Percentiles rank a stretch among this genome's conserved stretches.
These are phyloP conservation scores for Phytophthora sp. DNA, from an alignment of 352 stramenopile genomes.

Conservation along the genomic window DNA sequence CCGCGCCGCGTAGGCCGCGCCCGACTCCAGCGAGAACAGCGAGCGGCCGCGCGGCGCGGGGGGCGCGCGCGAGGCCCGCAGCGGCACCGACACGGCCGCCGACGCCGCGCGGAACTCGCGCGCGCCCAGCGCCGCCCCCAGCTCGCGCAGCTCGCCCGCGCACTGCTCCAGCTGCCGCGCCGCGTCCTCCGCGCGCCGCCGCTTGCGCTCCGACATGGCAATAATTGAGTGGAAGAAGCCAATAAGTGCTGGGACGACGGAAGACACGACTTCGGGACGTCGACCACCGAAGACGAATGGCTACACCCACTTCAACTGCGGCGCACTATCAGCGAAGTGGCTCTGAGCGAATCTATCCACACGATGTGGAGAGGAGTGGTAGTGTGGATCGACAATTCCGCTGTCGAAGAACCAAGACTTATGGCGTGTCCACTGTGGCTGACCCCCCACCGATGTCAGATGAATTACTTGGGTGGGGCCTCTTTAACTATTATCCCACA, in stretches of 20 bases:
- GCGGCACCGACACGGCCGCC: slow-evolving; percentile 11
- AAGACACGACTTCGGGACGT: neutral
- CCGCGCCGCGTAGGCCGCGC: slow-evolving; percentile 32
- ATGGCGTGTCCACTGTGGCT: too few relatives aligned
- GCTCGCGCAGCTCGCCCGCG: slow-evolving; percentile 33
- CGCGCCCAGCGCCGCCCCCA: slow-evolving; percentile 32
- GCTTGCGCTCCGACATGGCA: slow-evolving; percentile 35
- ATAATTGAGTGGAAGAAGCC: slow-evolving; percentile 1
- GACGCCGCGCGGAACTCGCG: slow-evolving; percentile 29
- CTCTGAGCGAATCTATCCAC: too few relatives aligned
- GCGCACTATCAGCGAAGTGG: too few relatives aligned
- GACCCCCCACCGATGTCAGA: too few relatives aligned
- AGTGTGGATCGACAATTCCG: too few relatives aligned
- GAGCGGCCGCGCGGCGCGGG: slow-evolving; percentile 23
- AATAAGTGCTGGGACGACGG: too few relatives aligned
- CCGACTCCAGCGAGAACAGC: slow-evolving; percentile 50
- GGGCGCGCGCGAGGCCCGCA: slow-evolving; percentile 5
- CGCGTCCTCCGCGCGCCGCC: slow-evolving; percentile 20
- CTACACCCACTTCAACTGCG: too few relatives aligned
- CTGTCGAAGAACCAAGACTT: too few relatives aligned
- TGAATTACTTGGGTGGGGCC: too few relatives aligned
- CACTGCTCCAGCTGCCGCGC: slow-evolving; percentile 37
- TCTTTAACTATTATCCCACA: too few relatives aligned
- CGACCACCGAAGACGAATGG: too few relatives aligned
- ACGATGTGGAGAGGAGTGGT: too few relatives aligned